Percentiles rank a stretch among this genome's conserved stretches.
These are phyloP conservation scores for Penicillium arizonense DNA, from an alignment of 495 filamentous ascomycete species.

Conservation along the genomic window DNA sequence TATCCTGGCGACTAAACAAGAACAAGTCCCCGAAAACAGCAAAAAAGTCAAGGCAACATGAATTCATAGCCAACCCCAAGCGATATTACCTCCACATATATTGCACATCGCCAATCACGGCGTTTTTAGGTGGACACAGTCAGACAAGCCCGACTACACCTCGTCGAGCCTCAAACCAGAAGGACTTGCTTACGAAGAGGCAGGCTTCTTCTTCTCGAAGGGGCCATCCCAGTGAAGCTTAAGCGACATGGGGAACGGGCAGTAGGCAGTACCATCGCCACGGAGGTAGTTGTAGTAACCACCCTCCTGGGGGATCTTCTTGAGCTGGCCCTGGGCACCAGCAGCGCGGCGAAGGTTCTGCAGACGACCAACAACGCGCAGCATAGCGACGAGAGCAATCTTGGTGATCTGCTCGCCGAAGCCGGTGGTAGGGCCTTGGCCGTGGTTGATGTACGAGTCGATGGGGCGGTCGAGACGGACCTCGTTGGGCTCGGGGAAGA, in stretches of 20 bases:
- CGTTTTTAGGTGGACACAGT: not conserved
- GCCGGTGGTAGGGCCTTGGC: conserved; percentile 58
- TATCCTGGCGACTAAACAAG: conserved; percentile 6
- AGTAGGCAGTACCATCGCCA: conserved; percentile 69
- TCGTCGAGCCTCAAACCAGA: not conserved
- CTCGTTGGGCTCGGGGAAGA: conserved; percentile 67
- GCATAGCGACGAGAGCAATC: conserved; percentile 64
- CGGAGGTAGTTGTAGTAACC: conserved; percentile 69
- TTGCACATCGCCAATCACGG: not conserved
- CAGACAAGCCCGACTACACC: not conserved
- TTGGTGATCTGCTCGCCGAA: conserved; percentile 61
- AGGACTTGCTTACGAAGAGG: not conserved
- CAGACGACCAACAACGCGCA: conserved; percentile 54
- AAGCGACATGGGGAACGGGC: conserved; percentile 65
- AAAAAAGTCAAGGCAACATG: not conserved
- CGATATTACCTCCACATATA: not conserved
- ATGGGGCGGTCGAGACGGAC: conserved; percentile 67
- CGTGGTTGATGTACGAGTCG: conserved; percentile 67
- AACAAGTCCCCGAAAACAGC: conserved; percentile 3
- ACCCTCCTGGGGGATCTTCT: conserved; percentile 61
- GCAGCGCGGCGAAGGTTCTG: conserved; percentile 64
- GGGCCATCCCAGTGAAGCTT: conserved; percentile 33
- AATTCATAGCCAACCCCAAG: conserved; percentile 1
- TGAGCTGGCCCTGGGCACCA: conserved; percentile 68
- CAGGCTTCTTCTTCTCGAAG: conserved; percentile 5